Conservation (phyloP, 257 asterid species). For the Solanum pimpinellifolium region DNA sequence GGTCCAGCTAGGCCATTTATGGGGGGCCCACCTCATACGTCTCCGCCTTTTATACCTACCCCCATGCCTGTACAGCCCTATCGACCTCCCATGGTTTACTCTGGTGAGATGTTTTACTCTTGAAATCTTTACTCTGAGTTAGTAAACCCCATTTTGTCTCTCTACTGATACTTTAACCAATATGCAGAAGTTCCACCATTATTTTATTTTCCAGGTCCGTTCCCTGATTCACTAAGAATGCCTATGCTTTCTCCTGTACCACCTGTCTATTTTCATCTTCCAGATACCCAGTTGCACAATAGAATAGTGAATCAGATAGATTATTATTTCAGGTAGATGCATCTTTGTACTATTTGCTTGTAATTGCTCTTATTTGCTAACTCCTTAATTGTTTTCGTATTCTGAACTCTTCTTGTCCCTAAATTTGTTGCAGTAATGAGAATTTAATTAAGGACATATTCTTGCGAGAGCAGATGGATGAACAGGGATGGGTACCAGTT, state of each 20-base stretch:
- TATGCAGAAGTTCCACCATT: slow-evolving; percentile 44
- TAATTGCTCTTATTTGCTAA: background rate
- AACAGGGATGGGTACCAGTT: slow-evolving; percentile 73
- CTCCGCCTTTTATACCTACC: slow-evolving; percentile 25
- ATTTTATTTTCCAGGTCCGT: slow-evolving; percentile 33
- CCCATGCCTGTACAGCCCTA: slow-evolving; percentile 32
- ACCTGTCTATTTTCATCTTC: slow-evolving; percentile 20
- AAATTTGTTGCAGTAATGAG: slow-evolving; percentile 36
- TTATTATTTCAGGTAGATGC: slow-evolving; percentile 59
- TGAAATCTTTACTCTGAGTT: background rate
- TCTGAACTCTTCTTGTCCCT: background rate
- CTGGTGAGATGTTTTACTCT: slow-evolving; percentile 33
- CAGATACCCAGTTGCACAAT: slow-evolving; percentile 44
- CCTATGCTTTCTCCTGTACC: slow-evolving; percentile 36
- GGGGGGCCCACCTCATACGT: slow-evolving; percentile 34
- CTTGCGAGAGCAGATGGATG: slow-evolving; percentile 73
- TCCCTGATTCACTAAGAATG: slow-evolving; percentile 42
- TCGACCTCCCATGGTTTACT: slow-evolving; percentile 34
- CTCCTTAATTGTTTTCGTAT: background rate
- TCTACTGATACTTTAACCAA: slow-evolving; percentile 5
- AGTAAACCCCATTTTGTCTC: background rate
- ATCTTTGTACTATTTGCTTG: background rate
- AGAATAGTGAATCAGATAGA: slow-evolving; percentile 56
- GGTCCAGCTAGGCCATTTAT: slow-evolving; percentile 38
- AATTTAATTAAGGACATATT: slow-evolving; percentile 58